Percentiles rank a stretch among this genome's conserved stretches.
Conservation (phyloP, 257 asterid genomes). For the Capsicum baccatum region DNA sequence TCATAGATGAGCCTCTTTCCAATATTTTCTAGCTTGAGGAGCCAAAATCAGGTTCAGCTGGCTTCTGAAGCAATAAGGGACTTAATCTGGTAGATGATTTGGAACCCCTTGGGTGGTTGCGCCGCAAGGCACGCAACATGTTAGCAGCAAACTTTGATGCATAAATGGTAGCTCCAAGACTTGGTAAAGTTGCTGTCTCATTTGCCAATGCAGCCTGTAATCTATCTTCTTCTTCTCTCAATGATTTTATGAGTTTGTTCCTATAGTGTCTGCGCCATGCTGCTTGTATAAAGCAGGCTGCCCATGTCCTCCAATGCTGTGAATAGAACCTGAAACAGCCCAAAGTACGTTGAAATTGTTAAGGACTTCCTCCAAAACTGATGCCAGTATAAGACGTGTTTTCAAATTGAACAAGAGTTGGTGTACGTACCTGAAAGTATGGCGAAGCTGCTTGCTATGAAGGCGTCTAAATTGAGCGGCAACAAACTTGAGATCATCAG, state of each 20-base stretch:
- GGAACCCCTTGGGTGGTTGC: conserved; percentile 26
- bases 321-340: conserved; percentile 53
- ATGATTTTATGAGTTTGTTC: conserved; percentile 51
- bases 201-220: conserved; percentile 40
- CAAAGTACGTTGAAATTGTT: not conserved
- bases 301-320: conserved; percentile 82
- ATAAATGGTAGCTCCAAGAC: conserved; percentile 56
- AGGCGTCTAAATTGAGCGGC: conserved; percentile 47
- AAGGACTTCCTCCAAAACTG: conserved; percentile 39
- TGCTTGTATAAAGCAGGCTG: conserved; percentile 68
- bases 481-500: conserved; percentile 42
- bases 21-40: conserved; percentile 10
- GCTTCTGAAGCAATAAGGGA: conserved; percentile 63
- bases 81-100: conserved; percentile 45
- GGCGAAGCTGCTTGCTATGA: conserved; percentile 43
- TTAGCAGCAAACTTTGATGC: conserved; percentile 65
- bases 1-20: conserved; percentile 10
- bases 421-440: conserved; percentile 40
- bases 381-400: conserved; percentile 39
- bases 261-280: conserved; percentile 66
- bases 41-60: conserved; percentile 68
- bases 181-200: conserved; percentile 42
- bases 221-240: conserved; percentile 55
- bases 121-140: conserved; percentile 36
- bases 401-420: conserved; percentile 3